Evolutionary conservation across 495 filamentous ascomycete species (phyloP).

Genomic region (Daldinia vernicosa): DNA sequence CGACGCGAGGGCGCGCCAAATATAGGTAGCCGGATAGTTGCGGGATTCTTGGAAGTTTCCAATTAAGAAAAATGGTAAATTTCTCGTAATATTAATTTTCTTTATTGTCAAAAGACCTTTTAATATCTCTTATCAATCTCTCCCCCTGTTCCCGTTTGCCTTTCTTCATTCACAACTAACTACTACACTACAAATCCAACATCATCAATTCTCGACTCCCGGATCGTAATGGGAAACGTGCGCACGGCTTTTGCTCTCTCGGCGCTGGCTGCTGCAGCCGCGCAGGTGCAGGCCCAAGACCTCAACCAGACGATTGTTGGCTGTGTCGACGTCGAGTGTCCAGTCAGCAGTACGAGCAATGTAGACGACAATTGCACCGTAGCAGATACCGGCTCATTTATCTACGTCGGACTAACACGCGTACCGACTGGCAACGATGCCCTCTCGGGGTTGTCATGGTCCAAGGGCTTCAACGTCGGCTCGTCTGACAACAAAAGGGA

Average conservation of each 20-base stretch:
- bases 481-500: neutral
- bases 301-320: constrained; percentile 41
- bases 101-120: neutral
- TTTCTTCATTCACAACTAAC: neutral
- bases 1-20: neutral
- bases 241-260: constrained; percentile 8
- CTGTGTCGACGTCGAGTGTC: constrained; percentile 38
- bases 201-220: neutral
- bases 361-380: constrained; percentile 38
- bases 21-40: neutral
- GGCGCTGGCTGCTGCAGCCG: constrained; percentile 3
- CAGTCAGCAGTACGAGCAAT: constrained; percentile 6
- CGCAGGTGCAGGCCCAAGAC: constrained; percentile 27
- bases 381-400: constrained; percentile 33
- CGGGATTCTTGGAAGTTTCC: neutral
- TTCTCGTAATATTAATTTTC: neutral
- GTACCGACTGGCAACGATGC: constrained; percentile 13
- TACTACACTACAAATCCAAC: neutral
- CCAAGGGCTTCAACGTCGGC: constrained; percentile 32
- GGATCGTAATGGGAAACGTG: constrained; percentile 1
- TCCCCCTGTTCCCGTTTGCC: neutral
- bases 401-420: constrained; percentile 31
- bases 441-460: constrained; percentile 39
- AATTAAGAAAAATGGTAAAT: neutral
- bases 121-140: neutral